Conservation (phyloP, 2,329 filamentous ascomycete species). For the Ceratocystis lukuohia region DNA sequence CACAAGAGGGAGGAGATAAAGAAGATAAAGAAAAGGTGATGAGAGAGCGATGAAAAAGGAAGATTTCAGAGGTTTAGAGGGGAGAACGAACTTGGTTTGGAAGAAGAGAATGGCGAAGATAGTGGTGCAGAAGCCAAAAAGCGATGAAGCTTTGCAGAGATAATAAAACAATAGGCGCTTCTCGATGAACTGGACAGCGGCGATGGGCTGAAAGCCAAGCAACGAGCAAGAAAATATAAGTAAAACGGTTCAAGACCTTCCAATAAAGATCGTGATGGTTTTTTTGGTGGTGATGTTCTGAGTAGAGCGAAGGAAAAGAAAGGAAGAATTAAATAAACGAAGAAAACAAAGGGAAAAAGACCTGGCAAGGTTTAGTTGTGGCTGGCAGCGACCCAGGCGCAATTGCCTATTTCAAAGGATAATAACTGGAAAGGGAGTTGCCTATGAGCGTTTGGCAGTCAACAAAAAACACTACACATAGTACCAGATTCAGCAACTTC, state of each 20-base stretch:
- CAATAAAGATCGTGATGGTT: neutral
- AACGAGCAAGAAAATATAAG: slow-evolving; percentile 2
- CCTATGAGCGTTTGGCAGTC: too few relatives aligned
- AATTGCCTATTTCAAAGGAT: neutral
- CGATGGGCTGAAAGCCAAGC: neutral
- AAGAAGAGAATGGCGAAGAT: neutral
- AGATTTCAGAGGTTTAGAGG: slow-evolving; percentile 8
- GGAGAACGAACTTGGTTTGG: slow-evolving; percentile 19
- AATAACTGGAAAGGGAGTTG: neutral
- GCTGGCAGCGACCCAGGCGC: neutral
- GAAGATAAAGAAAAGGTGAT: slow-evolving; percentile 9
- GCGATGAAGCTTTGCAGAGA: neutral
- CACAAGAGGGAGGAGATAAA: neutral
- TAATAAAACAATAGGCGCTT: neutral
- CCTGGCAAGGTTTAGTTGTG: neutral
- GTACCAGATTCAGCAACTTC: neutral
- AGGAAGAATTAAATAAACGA: neutral
- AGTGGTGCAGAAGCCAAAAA: slow-evolving; percentile 1
- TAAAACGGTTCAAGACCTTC: neutral
- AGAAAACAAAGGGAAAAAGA: slow-evolving; percentile 1
- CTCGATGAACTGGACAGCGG: neutral
- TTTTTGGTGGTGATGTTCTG: neutral
- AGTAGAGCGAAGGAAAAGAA: neutral
- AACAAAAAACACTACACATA: neutral
- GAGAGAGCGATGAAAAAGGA: slow-evolving; percentile 8